phyloP scores from a whole-genome alignment of 2,329 filamentous ascomycete genomes.

The Trichoderma brevicompactum region DNA sequence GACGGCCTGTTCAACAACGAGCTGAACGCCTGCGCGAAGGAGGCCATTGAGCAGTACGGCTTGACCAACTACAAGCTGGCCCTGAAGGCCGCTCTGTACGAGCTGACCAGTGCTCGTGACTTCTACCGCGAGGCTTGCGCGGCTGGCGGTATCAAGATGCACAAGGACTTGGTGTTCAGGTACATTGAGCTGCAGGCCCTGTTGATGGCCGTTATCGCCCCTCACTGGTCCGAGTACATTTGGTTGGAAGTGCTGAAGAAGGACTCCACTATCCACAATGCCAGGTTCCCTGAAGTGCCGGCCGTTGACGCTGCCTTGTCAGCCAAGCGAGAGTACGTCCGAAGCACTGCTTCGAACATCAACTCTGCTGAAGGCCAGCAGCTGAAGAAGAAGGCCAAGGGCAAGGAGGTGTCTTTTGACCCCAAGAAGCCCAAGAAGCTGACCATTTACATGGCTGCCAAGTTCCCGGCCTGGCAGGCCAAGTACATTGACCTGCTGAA shows the following conservation, averaged over 20 bases:
- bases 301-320: constrained; percentile 68
- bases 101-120: constrained; percentile 86
- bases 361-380: constrained; percentile 78
- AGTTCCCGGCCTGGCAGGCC: constrained; percentile 89
- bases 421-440: constrained; percentile 91
- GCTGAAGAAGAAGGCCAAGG: constrained; percentile 89
- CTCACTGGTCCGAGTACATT: constrained; percentile 93
- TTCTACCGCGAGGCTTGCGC: constrained; percentile 85
- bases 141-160: constrained; percentile 81
- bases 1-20: constrained; percentile 93
- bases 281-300: constrained; percentile 61
- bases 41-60: constrained; percentile 78
- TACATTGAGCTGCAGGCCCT: constrained; percentile 89
- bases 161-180: constrained; percentile 74
- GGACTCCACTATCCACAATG: constrained; percentile 75
- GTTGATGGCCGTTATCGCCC: constrained; percentile 80
- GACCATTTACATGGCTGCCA: constrained; percentile 78
- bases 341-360: constrained; percentile 75
- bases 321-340: constrained; percentile 82
- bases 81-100: constrained; percentile 86
- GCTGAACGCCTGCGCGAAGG: constrained; percentile 79
- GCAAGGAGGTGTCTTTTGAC: constrained; percentile 83
- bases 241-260: constrained; percentile 90
- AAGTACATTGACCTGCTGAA: constrained; percentile 83
- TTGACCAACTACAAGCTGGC: constrained; percentile 78